Evolutionary conservation across 108 stramenopile genomes (phyloP).

Genomic region (Mediolabrus comicus): DNA sequence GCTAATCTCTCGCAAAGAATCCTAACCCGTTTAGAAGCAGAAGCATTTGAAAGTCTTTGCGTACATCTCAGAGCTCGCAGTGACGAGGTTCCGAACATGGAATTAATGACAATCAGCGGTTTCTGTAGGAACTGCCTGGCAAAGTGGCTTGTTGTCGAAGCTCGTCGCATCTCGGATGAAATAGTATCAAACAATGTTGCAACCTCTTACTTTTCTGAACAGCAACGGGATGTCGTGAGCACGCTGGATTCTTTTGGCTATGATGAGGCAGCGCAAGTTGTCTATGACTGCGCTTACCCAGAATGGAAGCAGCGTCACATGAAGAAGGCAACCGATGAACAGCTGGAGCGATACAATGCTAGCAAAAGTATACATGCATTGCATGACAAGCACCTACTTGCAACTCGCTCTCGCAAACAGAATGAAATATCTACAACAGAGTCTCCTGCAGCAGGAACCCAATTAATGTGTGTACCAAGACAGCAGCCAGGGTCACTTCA

Average conservation of each 20-base stretch:
- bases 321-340: slow-evolving; percentile 78
- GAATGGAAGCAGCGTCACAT: slow-evolving; percentile 83
- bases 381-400: slow-evolving; percentile 73
- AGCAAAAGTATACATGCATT: slow-evolving; percentile 74
- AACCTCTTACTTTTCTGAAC: slow-evolving; percentile 22
- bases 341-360: slow-evolving; percentile 74
- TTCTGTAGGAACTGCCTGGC: slow-evolving; percentile 94
- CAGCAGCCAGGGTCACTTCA: slow-evolving; percentile 43
- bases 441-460: not conserved
- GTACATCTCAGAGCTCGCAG: slow-evolving; percentile 71
- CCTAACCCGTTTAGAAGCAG: slow-evolving; percentile 59
- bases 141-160: slow-evolving; percentile 89
- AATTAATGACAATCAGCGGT: slow-evolving; percentile 87
- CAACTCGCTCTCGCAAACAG: slow-evolving; percentile 29
- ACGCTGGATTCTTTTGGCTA: slow-evolving; percentile 80
- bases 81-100: slow-evolving; percentile 85
- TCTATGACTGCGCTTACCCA: slow-evolving; percentile 80
- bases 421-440: not conserved
- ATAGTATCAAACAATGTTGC: slow-evolving; percentile 3
- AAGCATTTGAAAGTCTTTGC: slow-evolving; percentile 75
- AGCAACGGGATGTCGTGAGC: slow-evolving; percentile 25
- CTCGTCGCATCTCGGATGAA: slow-evolving; percentile 60
- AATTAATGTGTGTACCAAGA: not conserved
- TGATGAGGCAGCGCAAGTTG: slow-evolving; percentile 81
- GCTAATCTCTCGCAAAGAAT: slow-evolving; percentile 14